A percentile compares a stretch with the other conserved stretches of the same genome.
Evolutionary conservation across 129 eudicot species (phyloP).

Genomic region (Silybum marianum): DNA sequence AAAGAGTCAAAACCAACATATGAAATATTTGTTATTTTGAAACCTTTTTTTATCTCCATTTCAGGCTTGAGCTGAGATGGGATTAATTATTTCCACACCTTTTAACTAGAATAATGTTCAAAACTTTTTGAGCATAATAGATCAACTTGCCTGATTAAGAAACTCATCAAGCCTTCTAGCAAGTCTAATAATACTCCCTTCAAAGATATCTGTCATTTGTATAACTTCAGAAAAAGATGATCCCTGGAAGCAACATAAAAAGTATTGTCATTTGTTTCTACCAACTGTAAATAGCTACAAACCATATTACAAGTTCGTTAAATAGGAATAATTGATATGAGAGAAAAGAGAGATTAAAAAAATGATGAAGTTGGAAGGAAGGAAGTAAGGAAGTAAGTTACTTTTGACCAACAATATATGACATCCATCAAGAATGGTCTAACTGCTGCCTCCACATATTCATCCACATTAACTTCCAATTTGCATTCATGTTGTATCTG

Average conservation of each 20-base stretch:
- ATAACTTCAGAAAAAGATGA: conserved; percentile 83
- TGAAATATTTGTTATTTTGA: background rate
- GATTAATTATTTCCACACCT: background rate
- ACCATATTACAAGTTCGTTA: background rate
- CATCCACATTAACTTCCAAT: conserved; percentile 87
- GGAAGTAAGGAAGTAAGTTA: conserved; percentile 32
- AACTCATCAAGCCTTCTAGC: conserved; percentile 99
- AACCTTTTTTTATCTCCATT: too few species aligned
- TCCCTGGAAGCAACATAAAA: conserved; percentile 54
- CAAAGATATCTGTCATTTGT: conserved; percentile 98
- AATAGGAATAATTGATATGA: background rate
- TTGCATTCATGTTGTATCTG: conserved; percentile 99
- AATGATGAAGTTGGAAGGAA: background rate
- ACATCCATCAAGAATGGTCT: conserved; percentile 99
- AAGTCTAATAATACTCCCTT: conserved; percentile 90
- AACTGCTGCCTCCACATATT: conserved; percentile 90
- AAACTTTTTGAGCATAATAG: background rate
- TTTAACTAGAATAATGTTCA: background rate
- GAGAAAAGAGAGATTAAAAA: background rate
- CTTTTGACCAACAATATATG: conserved; percentile 99
- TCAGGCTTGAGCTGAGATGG: too few species aligned
- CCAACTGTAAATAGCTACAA: background rate
- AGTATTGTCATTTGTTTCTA: background rate
- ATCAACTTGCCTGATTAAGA: conserved; percentile 72
- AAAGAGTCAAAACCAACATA: background rate